Conservation (phyloP, 257 asterid genomes). For the Solanum virginianum region DNA sequence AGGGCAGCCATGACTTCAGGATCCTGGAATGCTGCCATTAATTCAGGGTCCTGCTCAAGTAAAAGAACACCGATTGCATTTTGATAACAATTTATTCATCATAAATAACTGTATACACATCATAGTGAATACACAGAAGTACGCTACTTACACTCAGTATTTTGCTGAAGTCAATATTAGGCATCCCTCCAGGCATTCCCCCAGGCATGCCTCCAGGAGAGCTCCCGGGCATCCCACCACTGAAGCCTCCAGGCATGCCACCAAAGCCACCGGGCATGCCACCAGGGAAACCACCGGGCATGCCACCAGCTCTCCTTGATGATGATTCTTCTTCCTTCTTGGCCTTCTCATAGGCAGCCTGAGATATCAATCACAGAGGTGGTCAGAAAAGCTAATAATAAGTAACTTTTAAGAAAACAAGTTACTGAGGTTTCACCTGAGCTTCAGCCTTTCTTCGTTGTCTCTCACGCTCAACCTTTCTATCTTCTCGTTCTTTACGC, state of each 20-base stretch:
- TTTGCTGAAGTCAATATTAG: slow-evolving; percentile 68
- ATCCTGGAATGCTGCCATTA: slow-evolving; percentile 93
- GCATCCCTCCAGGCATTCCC: slow-evolving; percentile 3
- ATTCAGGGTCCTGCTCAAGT: slow-evolving; percentile 76
- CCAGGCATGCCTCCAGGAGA: neutral
- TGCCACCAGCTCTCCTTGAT: slow-evolving; percentile 54
- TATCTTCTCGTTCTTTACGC: slow-evolving; percentile 77
- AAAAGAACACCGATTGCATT: neutral
- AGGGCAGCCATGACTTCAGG: slow-evolving; percentile 98
- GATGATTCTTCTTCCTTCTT: slow-evolving; percentile 77
- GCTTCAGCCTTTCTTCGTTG: slow-evolving; percentile 86
- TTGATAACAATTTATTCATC: neutral
- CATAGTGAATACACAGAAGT: neutral
- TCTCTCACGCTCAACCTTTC: slow-evolving; percentile 57
- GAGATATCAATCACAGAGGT: neutral
- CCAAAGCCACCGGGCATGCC: slow-evolving; percentile 40
- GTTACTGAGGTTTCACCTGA: slow-evolving; percentile 33
- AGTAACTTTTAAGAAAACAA: neutral
- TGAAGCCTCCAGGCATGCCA: slow-evolving; percentile 23
- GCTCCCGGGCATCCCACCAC: slow-evolving; percentile 24
- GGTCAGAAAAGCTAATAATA: neutral
- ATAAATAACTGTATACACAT: neutral
- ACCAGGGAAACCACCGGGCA: neutral
- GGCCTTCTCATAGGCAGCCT: slow-evolving; percentile 97
- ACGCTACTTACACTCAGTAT: slow-evolving; percentile 53